Percentiles rank a stretch among this genome's conserved stretches.
phyloP scores from a whole-genome alignment of 1,284 basidiomycete species.

The Rhodotorula sp. region DNA sequence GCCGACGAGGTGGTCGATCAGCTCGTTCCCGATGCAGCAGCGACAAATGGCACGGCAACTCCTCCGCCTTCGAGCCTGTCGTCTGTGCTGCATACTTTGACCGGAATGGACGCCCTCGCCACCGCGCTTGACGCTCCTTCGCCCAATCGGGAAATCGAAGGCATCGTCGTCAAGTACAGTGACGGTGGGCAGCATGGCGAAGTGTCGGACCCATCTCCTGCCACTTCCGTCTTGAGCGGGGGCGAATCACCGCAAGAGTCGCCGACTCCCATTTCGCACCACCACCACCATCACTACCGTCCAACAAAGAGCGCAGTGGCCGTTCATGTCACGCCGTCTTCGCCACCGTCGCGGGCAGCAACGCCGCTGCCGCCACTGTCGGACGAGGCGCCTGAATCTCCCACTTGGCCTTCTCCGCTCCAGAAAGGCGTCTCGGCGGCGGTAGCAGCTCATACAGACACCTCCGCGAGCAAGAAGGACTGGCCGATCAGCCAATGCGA shows the following conservation, averaged over 20 bases:
- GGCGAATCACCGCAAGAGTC: slow-evolving; percentile 13
- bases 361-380: not conserved
- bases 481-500: too few relatives aligned
- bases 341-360: not conserved
- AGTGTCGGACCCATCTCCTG: not conserved
- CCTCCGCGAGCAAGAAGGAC: too few relatives aligned
- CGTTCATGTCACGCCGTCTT: not conserved
- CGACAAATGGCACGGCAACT: not conserved
- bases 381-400: not conserved
- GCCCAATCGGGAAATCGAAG: not conserved
- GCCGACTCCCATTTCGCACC: slow-evolving; percentile 1
- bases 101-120: slow-evolving; percentile 4
- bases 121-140: not conserved
- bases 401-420: not conserved
- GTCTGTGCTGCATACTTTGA: not conserved
- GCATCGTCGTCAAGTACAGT: not conserved
- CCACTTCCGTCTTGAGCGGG: slow-evolving; percentile 1
- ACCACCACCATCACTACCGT: not conserved
- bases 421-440: too few relatives aligned
- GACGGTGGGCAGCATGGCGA: not conserved
- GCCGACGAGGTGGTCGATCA: not conserved
- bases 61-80: not conserved
- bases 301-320: not conserved
- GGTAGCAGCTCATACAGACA: too few relatives aligned
- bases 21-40: not conserved